A percentile compares a stretch with the other conserved stretches of the same genome.
Conservation (phyloP, 441 rosid genomes). For the Adansonia rubrostipa region DNA sequence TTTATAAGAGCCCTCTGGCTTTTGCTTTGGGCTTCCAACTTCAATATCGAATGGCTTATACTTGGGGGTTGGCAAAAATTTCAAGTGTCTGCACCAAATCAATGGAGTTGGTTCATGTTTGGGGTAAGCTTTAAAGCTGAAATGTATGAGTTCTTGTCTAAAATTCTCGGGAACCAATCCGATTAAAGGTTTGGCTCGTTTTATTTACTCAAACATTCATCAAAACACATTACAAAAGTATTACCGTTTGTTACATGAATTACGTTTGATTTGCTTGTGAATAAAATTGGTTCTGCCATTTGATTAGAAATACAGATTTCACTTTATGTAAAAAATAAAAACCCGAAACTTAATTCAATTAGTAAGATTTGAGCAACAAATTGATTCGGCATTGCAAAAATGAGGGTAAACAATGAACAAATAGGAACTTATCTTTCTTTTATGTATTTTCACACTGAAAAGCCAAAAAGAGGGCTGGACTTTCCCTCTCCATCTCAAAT, state of each 20-base stretch:
- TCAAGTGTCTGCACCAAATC: neutral
- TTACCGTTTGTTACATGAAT: neutral
- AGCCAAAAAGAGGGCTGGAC: conserved; percentile 19
- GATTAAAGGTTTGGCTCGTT: neutral
- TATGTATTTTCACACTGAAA: conserved; percentile 21
- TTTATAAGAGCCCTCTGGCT: neutral
- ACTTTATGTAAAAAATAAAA: neutral
- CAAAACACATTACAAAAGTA: too few relatives aligned
- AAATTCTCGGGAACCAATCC: too few relatives aligned
- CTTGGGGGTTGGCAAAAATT: neutral
- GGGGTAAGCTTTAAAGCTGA: neutral
- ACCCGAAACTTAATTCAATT: too few relatives aligned
- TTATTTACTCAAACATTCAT: neutral
- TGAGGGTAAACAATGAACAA: conserved; percentile 1
- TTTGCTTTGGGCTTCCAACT: neutral
- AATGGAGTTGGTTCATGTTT: neutral
- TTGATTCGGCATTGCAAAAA: neutral
- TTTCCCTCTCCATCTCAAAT: conserved; percentile 25
- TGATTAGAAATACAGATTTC: neutral
- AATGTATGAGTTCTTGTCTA: neutral
- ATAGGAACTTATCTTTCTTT: neutral
- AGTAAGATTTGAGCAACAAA: neutral
- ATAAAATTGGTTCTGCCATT: neutral
- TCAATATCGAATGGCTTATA: neutral
- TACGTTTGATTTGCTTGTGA: neutral